These are phyloP conservation scores for Fusarium sp. DNA, from an alignment of 2,329 filamentous ascomycete genomes.

Conservation along the genomic window DNA sequence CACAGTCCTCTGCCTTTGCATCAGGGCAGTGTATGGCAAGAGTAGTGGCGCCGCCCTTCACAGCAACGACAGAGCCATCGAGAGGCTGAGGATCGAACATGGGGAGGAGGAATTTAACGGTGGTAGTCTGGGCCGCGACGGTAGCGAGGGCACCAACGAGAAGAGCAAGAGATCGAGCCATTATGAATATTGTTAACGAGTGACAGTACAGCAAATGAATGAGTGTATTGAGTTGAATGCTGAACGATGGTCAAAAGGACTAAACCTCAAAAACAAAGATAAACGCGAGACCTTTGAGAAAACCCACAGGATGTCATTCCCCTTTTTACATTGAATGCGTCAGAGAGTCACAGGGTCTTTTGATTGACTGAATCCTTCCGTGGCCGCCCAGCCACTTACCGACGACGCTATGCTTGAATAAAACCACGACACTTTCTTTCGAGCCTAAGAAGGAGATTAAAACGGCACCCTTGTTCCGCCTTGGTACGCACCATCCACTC, in stretches of 20 bases:
- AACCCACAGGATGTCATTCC: neutral
- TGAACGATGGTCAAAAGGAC: constrained; percentile 3
- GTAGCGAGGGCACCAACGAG: constrained; percentile 37
- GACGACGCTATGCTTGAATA: constrained; percentile 19
- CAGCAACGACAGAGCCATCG: constrained; percentile 47
- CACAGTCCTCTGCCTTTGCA: constrained; percentile 40
- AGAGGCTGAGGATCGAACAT: constrained; percentile 35
- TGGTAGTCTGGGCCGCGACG: constrained; percentile 43
- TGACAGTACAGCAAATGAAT: constrained; percentile 25
- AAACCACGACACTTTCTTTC: constrained; percentile 10
- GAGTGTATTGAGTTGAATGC: constrained; percentile 28
- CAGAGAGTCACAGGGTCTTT: neutral
- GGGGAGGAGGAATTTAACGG: constrained; percentile 45
- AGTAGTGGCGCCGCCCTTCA: constrained; percentile 46
- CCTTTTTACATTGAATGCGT: constrained; percentile 7
- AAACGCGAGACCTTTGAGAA: neutral
- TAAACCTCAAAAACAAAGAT: neutral
- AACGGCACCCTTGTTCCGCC: constrained; percentile 9
- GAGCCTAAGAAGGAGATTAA: constrained; percentile 23
- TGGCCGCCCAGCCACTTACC: constrained; percentile 3
- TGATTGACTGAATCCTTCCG: constrained; percentile 28
- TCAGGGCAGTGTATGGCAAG: constrained; percentile 44
- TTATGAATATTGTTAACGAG: constrained; percentile 23
- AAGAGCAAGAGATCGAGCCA: constrained; percentile 43
- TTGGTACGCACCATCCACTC: neutral